Evolutionary conservation across 345 rosid species (phyloP).

Genomic region (Nasturtium officinale): DNA sequence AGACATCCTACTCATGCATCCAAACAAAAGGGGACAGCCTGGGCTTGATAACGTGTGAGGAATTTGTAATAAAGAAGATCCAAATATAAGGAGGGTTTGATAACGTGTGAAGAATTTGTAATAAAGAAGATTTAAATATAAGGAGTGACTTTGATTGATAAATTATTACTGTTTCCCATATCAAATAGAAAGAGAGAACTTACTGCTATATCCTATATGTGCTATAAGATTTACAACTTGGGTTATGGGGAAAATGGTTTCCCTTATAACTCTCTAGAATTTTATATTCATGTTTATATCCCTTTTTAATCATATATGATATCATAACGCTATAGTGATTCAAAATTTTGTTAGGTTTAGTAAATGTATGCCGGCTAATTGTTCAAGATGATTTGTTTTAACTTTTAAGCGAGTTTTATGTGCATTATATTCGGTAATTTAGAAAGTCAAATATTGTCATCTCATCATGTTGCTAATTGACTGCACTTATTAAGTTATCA

Average conservation of each 20-base stretch:
- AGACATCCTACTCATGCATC: conserved; percentile 39
- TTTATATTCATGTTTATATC: neutral
- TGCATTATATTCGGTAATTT: neutral
- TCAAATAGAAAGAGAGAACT: neutral
- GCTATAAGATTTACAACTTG: neutral
- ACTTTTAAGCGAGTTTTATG: neutral
- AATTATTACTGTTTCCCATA: neutral
- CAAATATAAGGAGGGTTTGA: neutral
- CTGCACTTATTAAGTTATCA: conserved; percentile 21
- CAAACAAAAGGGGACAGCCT: conserved; percentile 36
- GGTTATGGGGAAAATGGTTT: neutral
- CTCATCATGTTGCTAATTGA: conserved; percentile 16
- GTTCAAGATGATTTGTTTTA: neutral
- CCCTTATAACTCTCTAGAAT: neutral
- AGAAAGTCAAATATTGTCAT: neutral
- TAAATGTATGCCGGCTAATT: neutral
- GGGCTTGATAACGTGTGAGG: neutral
- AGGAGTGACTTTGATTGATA: conserved; percentile 23
- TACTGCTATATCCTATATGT: neutral
- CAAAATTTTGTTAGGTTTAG: neutral
- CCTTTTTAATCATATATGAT: neutral
- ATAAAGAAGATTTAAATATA: too few species aligned
- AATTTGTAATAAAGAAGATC: too few species aligned
- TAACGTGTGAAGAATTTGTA: too few species aligned
- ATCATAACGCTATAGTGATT: neutral